These are phyloP conservation scores for Hymenotorrendiella dingleyae DNA, from an alignment of 2,329 filamentous ascomycete species.

Conservation along the genomic window DNA sequence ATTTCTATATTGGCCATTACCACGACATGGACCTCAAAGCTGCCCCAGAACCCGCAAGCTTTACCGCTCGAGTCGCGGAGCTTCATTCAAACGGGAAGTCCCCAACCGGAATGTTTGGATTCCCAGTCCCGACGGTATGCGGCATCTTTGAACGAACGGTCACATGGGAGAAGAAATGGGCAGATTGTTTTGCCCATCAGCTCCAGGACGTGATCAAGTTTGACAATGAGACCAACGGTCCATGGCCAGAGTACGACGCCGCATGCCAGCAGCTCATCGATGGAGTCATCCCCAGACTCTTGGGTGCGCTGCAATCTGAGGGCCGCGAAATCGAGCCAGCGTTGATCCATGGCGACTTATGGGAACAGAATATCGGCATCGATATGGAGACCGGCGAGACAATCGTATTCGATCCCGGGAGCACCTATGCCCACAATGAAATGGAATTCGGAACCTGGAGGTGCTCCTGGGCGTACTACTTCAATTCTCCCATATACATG, in stretches of 20 bases:
- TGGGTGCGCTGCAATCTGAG: constrained; percentile 6
- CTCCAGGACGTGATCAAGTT: constrained; percentile 22
- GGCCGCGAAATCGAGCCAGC: constrained; percentile 8
- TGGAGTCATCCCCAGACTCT: constrained; percentile 6
- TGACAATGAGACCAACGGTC: constrained; percentile 20
- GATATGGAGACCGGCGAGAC: constrained; percentile 8
- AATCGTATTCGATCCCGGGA: constrained; percentile 12
- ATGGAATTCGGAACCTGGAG: constrained; percentile 15
- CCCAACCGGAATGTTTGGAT: constrained; percentile 26
- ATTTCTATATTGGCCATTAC: background rate
- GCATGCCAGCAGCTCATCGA: constrained; percentile 15
- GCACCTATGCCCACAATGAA: constrained; percentile 27
- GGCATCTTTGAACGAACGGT: constrained; percentile 16
- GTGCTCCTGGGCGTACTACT: background rate
- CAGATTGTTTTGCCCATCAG: constrained; percentile 29
- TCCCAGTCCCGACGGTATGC: constrained; percentile 23
- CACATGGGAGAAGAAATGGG: constrained; percentile 30
- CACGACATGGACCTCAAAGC: background rate
- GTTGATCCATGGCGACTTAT: constrained; percentile 15
- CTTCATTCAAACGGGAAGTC: constrained; percentile 21
- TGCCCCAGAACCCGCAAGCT: background rate
- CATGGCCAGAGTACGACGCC: constrained; percentile 24
- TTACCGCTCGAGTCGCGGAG: constrained; percentile 18
- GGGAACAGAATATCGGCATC: background rate
- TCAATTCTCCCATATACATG: constrained; percentile 3